A percentile compares a stretch with the other conserved stretches of the same genome.
phyloP scores from a whole-genome alignment of 2,329 filamentous ascomycete genomes.

The Podosphaera xanthii region DNA sequence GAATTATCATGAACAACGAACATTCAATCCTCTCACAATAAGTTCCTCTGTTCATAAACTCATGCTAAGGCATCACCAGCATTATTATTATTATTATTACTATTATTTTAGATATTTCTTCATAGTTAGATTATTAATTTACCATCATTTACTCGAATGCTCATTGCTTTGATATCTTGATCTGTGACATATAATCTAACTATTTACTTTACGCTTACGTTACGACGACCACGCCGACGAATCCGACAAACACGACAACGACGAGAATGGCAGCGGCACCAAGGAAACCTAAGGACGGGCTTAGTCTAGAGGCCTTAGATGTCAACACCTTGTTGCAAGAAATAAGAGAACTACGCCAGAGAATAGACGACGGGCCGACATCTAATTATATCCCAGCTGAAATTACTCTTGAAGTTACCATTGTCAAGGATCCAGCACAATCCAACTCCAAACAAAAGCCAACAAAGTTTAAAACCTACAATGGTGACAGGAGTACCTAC shows the following conservation, averaged over 20 bases:
- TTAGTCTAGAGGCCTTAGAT: not conserved
- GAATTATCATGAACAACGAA: too few species aligned
- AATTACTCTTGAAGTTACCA: not conserved
- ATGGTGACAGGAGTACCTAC: not conserved
- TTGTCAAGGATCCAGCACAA: not conserved
- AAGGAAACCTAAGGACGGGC: too few species aligned
- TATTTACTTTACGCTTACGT: not conserved
- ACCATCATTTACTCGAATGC: not conserved
- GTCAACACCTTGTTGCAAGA: not conserved
- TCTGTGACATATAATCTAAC: not conserved
- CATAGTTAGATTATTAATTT: too few species aligned
- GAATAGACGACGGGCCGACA: not conserved
- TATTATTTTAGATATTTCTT: too few species aligned
- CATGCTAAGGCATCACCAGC: too few species aligned
- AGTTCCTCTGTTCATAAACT: too few species aligned
- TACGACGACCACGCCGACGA: too few species aligned
- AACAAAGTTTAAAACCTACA: not conserved
- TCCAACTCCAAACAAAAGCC: not conserved
- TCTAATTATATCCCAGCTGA: not conserved
- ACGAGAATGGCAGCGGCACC: too few species aligned
- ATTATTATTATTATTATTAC: too few species aligned
- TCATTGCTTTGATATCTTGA: not conserved
- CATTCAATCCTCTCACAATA: too few species aligned
- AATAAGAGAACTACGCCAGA: not conserved
- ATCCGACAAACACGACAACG: too few species aligned